Evolutionary conservation across 2,329 filamentous ascomycete species (phyloP).

Genomic region (Diaporthe australafricana): DNA sequence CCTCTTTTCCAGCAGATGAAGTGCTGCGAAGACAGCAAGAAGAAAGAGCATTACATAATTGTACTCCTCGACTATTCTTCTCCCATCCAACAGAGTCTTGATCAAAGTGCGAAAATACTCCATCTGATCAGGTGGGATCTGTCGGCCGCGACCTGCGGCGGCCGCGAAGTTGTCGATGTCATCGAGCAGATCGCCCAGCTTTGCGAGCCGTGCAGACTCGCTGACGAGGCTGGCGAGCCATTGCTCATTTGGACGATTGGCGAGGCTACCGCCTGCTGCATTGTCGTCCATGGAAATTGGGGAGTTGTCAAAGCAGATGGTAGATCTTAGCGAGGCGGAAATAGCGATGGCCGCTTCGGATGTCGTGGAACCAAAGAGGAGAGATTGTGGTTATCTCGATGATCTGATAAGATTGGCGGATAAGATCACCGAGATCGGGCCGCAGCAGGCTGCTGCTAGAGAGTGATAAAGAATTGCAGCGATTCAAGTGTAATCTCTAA

Average conservation of each 20-base stretch:
- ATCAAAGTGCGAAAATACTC: constrained; percentile 50
- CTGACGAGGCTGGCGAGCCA: constrained; percentile 5
- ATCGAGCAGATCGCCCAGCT: not conserved
- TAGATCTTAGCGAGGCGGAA: constrained; percentile 1
- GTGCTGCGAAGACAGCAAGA: constrained; percentile 44
- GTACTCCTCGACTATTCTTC: constrained; percentile 48
- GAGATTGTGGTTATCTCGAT: constrained; percentile 28
- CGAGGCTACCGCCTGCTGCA: not conserved
- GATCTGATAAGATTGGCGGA: constrained; percentile 34
- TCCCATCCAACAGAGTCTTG: constrained; percentile 47
- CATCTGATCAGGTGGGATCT: constrained; percentile 45
- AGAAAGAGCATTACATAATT: constrained; percentile 48
- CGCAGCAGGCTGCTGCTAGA: not conserved
- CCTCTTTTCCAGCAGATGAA: constrained; percentile 43
- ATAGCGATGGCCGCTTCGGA: not conserved
- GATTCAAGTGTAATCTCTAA: not conserved
- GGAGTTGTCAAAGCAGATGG: not conserved
- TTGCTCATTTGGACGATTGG: not conserved
- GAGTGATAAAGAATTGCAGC: not conserved
- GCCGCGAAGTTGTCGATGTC: constrained; percentile 9
- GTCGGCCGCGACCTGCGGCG: not conserved
- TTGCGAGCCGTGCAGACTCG: not conserved
- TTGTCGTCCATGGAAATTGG: constrained; percentile 4
- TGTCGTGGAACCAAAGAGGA: constrained; percentile 11
- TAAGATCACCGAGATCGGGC: not conserved